phyloP scores from a whole-genome alignment of 306 rosid genomes.

The Cucurbita argyrosperma region DNA sequence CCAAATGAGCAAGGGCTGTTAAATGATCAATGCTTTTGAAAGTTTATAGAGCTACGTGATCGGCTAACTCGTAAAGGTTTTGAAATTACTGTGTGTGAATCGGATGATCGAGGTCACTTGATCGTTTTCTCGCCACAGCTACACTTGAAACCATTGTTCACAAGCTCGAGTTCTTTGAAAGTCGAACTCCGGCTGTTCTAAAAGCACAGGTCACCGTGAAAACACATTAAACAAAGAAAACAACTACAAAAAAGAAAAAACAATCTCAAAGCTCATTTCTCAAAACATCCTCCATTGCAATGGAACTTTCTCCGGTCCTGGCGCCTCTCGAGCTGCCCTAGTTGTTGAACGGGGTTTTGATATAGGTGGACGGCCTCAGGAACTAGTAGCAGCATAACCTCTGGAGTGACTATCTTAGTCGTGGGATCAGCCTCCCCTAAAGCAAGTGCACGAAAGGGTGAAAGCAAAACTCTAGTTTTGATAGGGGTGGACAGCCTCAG shows the following conservation, averaged over 20 bases:
- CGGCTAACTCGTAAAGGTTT: not conserved
- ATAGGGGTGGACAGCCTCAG: too few relatives aligned
- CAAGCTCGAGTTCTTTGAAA: not conserved
- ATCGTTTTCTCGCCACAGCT: not conserved
- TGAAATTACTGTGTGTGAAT: slow-evolving; percentile 1
- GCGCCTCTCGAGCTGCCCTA: too few relatives aligned
- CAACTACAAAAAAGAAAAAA: not conserved
- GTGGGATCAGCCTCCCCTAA: too few relatives aligned
- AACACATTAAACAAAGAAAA: not conserved
- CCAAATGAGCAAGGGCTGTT: not conserved
- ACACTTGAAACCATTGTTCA: slow-evolving; percentile 3
- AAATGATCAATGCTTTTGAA: not conserved
- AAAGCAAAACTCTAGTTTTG: too few relatives aligned
- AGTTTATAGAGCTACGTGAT: not conserved
- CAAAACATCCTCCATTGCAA: not conserved
- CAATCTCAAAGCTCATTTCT: not conserved
- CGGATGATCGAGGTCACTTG: not conserved
- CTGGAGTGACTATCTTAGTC: too few relatives aligned
- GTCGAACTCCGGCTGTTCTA: not conserved
- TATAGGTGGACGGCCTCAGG: too few relatives aligned
- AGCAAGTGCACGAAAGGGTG: too few relatives aligned
- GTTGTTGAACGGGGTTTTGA: too few relatives aligned
- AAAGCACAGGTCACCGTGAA: not conserved
- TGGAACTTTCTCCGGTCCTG: too few relatives aligned
- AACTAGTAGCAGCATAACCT: too few relatives aligned